These are phyloP conservation scores for Penicillium angulare DNA, from an alignment of 495 filamentous ascomycete genomes.

Conservation along the genomic window DNA sequence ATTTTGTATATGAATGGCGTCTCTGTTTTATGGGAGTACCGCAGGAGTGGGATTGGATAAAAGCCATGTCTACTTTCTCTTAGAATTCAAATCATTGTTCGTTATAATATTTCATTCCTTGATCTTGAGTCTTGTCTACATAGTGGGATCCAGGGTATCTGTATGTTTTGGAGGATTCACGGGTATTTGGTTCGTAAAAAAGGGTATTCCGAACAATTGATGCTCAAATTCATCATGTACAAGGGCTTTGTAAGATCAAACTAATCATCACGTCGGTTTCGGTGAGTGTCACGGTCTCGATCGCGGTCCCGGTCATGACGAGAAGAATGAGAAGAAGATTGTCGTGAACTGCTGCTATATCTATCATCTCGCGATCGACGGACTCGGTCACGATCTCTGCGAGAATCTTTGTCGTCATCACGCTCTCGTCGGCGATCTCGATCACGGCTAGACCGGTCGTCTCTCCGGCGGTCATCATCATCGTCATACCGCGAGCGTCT, in stretches of 20 bases:
- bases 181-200: neutral
- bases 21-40: conserved; percentile 26
- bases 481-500: conserved; percentile 34
- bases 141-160: conserved; percentile 22
- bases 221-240: conserved; percentile 8
- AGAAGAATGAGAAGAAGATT: conserved; percentile 36
- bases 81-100: conserved; percentile 20
- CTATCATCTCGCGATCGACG: conserved; percentile 32
- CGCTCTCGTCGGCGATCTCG: conserved; percentile 29
- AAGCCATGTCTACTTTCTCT: conserved; percentile 28
- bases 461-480: conserved; percentile 24
- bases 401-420: conserved; percentile 26
- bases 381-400: conserved; percentile 35
- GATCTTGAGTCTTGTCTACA: neutral
- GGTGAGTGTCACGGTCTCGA: conserved; percentile 32
- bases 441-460: conserved; percentile 34
- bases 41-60: conserved; percentile 24
- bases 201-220: too few relatives aligned
- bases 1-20: conserved; percentile 32
- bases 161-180: conserved; percentile 5
- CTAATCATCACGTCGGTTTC: conserved; percentile 32
- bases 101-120: conserved; percentile 1
- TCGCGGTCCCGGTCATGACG: conserved; percentile 34
- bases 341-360: conserved; percentile 30
- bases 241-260: neutral